Evolutionary conservation across 306 rosid genomes (phyloP), one percentile per base, ranked within the genome.

Genomic region (Quercus berberidifolia): DNA sequence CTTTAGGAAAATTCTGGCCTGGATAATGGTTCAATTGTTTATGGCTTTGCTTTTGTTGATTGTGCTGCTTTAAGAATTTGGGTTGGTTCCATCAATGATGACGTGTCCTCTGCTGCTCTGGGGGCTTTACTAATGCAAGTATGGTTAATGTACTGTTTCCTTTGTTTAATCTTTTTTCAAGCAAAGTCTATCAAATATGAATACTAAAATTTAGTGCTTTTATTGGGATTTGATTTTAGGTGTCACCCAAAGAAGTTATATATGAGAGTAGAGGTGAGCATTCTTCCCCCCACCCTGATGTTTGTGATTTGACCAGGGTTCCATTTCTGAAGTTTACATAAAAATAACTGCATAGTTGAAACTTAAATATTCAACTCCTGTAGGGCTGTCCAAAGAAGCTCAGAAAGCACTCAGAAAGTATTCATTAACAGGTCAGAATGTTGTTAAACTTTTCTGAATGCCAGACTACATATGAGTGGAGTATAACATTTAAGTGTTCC

Each of bases 81-180:
- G 99, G 83, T 88, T 78, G 99, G 99, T 75, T 89, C 92, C 71
- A 85, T 93, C 76, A 88, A 82, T 5, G 98, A 95, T n/a, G 96
- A 90, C 76, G 90, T 92, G 43, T 93, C 96, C 26, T 91, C 86
- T 83, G 91, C 99, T 83, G 93, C 94, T 81, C 67, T 95, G 80
- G 99, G 99, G 77, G 91, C 97, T 77, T 84, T 93, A 78, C 83
- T 95, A 90, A 89, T 95, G 97, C 97, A 93, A 78, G 97, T 91
- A 91, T 68, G 96, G 31, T 83, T 65, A 71, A 51, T 1, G 33
- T 71, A 60, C 55, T 49, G 60, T 81, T 82, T 83, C 56, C 55
- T 38, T 70, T 78, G 41, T 74, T 19, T 69, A 59, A 18, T 76
- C 30, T 55, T 76, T 79, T 85, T 75, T 9, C 21, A 54, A 64